Evolutionary conservation across 306 rosid species (phyloP), one percentile per base, ranked within the genome.

Genomic region (Oxytropis ochrocephala): DNA sequence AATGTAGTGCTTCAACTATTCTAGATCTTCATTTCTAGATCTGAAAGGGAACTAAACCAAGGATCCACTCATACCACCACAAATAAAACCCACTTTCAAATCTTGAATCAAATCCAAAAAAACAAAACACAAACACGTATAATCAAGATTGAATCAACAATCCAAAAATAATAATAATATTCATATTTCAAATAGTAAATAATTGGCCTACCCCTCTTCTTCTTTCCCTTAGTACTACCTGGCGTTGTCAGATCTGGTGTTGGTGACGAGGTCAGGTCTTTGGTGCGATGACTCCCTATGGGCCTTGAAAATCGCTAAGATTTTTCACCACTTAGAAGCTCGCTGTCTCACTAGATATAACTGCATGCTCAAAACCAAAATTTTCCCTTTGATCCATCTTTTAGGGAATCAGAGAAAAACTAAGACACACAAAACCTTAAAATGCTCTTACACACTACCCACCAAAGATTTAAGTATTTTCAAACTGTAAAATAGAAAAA

Each of bases 161-260:
- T 4, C 29, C 29, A 24, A 24, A 24, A 24, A 24, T 24, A 24
- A n/a, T n/a, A n/a, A n/a, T n/a, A 24, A 24, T 24, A 24, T 11
- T 9, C 66, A 69, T 18, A 14, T 70, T 65, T 49, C 69, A 75
- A n/a, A 41, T 16, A 18, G 58, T 35, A 53, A 57, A 16, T 39
- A 54, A 69, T 21, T 29, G 98, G 98, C 75, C 98, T 81, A 4
- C 98, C 98, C 55, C 98, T 88, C 76, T 86, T 93, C 86, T 93
- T 93, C 84, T 93, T 93, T 10, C 49, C 77, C 56, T 33, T 89
- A 11, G 87, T 64, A 52, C 79, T 71, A 48, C 1, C 80, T 63
- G 72, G 21, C 7, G 61, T 21, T 57, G 19, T 46, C 19, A n/a
- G 17, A 24, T 1, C 29, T 4, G 29, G 29, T 24, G 0, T 24